A percentile compares a stretch with the other conserved stretches of the same genome.
These are phyloP conservation scores for Xerophyta viscosa DNA, from an alignment of 106 monocot genomes.

Conservation along the genomic window DNA sequence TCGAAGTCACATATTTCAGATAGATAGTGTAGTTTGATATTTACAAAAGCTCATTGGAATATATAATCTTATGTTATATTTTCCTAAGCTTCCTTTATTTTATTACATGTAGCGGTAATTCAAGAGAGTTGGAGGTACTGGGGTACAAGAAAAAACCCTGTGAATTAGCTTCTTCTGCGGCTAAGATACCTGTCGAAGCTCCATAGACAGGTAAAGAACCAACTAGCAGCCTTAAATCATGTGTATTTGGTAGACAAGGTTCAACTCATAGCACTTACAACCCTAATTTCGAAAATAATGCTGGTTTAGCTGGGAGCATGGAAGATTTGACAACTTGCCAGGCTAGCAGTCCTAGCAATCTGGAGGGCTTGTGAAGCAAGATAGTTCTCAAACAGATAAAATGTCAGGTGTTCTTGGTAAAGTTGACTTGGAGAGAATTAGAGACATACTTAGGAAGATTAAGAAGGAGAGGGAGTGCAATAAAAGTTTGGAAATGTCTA, in stretches of 20 bases:
- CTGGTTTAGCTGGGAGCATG: not conserved
- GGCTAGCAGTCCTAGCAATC: constrained; percentile 7
- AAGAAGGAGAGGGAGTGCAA: no score
- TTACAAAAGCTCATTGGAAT: not conserved
- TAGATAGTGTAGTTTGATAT: constrained; percentile 59
- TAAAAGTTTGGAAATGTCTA: no score
- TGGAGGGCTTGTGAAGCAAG: constrained; percentile 1
- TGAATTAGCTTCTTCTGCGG: not conserved
- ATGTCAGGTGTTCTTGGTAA: not conserved
- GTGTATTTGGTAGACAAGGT: constrained; percentile 25
- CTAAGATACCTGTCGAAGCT: constrained; percentile 13
- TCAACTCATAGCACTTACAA: constrained; percentile 18
- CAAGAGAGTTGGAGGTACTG: constrained; percentile 29
- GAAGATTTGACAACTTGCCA: not conserved
- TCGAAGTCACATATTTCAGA: constrained; percentile 41
- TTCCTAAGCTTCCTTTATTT: not conserved
- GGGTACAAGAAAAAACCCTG: constrained; percentile 11
- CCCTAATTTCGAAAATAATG: constrained; percentile 8
- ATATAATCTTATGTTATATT: not conserved
- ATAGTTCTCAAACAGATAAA: not conserved
- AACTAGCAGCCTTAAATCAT: constrained; percentile 46
- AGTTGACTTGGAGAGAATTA: constrained; percentile 41
- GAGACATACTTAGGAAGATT: constrained; percentile 5
- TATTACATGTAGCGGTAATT: constrained; percentile 25
- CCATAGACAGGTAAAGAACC: constrained; percentile 7